Evolutionary conservation across 805 yeast genomes (phyloP), one percentile per base, ranked within the genome.

Genomic region (Blastobotrys attinorum): DNA sequence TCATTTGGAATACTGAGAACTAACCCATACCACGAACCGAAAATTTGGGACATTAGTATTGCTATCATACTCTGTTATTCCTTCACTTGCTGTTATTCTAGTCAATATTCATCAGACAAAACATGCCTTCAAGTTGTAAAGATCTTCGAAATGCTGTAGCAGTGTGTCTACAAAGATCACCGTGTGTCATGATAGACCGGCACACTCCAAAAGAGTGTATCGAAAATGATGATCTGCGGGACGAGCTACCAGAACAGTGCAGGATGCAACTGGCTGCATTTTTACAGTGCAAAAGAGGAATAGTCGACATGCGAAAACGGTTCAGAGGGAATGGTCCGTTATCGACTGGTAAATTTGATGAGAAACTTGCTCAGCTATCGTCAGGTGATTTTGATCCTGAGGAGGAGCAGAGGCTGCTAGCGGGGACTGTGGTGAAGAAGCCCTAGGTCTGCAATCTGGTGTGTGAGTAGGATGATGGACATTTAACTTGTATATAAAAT

Each of bases 81-180:
- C 29, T 7, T 11, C 10, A 25, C n/a, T 42, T n/a, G 8, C 10
- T 37, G 10, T 13, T 5, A 11, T 11, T 25, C 29, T 11, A 25
- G 11, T 11, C 29, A 7, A 25, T 11, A 25, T 8, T 8, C 7
- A 25, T 11, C 29, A 11, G 7, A 25, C 7, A 25, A 5, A 7
- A 23, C 10, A 10, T 22, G 22, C 13, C 18, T 11, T 6, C 11
- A 23, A 88, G 96, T 71, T 90, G 98, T 63, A 82, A 84, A 58
- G 98, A 90, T 63, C 94, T 90, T 60, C 77, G 89, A 57, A 87
- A 77, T 55, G 96, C 95, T n/a, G 85, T 92, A 46, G 97, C 97
- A 7, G 80, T 90, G 17, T 90, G 98, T 61, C 72, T 90, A 39
- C 98, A 90, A 62, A 76, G 97, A 58, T 88, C 97, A 3, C 97